These are phyloP conservation scores for Coccomyxa sp. DNA, from an alignment of 139 green algal species.

Conservation along the genomic window DNA sequence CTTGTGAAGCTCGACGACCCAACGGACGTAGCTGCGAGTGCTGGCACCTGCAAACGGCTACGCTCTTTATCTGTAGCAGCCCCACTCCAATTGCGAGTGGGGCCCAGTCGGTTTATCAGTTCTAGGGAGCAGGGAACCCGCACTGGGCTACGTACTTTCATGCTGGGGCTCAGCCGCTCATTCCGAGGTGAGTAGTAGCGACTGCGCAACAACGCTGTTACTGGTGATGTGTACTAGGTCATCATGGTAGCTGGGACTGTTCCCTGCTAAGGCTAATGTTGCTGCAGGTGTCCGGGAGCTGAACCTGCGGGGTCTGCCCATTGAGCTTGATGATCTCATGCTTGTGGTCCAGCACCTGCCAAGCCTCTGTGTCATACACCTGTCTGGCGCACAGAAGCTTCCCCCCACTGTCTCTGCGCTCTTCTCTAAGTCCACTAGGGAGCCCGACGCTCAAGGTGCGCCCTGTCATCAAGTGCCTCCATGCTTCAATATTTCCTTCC, in stretches of 20 bases:
- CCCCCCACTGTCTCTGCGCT: constrained; percentile 1
- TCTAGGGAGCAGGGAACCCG: no score
- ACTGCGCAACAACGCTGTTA: no score
- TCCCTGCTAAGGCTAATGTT: no score
- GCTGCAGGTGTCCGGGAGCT: constrained; percentile 32
- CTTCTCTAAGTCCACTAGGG: neutral
- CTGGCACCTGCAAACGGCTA: neutral
- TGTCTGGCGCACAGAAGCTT: constrained; percentile 56
- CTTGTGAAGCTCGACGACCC: constrained; percentile 2
- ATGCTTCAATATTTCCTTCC: no score
- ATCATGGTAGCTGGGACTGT: no score
- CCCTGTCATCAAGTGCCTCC: no score
- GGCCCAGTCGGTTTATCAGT: neutral
- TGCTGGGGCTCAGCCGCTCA: no score
- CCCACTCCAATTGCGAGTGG: neutral
- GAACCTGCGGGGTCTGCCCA: constrained; percentile 27
- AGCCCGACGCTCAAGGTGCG: neutral
- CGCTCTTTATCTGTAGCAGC: neutral
- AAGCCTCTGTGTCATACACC: constrained; percentile 30
- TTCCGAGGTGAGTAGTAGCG: no score
- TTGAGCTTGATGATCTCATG: constrained; percentile 45
- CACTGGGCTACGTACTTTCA: no score
- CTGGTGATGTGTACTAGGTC: no score
- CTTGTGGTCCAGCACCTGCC: constrained; percentile 11
- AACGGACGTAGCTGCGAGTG: neutral